Evolutionary conservation across 495 filamentous ascomycete species (phyloP), one percentile per base, ranked within the genome.

Genomic region (Opeltia flavorubescens): DNA sequence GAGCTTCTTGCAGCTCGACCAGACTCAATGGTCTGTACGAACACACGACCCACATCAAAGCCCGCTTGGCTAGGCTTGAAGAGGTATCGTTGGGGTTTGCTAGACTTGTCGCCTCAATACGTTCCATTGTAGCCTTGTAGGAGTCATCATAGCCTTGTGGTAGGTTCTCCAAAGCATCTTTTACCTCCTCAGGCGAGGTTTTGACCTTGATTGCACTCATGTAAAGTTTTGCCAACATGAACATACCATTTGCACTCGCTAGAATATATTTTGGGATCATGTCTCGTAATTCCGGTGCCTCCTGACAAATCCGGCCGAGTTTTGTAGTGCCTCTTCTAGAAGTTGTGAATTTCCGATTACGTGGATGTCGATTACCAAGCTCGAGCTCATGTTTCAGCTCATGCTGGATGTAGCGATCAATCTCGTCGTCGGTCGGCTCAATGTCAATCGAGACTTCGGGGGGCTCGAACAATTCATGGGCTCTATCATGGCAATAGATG

Each of bases 171-270:
- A 59, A 21, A 0, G 54, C 46, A 4, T 29, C 17, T 1, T 44
- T 40, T 24, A 62, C 49, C 13, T 58, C 51, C 26, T 26, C 47
- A 27, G 30, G 27, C 4, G 21, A 55, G 13, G 26, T 25, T 27
- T 55, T 44, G 30, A 33, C 35, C 8, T 43, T 47, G 18, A 62
- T 36, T 1, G 53, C 42, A 28, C 47, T 38, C 23, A 55, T 40
- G 43, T 57, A 59, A 24, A 57, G 47, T 18, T 51, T 53, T 4
- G 58, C 59, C 21, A 58, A 35, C 17, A 54, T 31, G 41, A 60
- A 62, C 33, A 44, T 59, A n/a, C 53, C 50, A 8, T 55, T 31
- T 1, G 52, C 49, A 18, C 54, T 55, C 2, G 17, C 28, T 31
- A 54, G 48, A 21, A 62, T 52, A n/a, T 50, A 27, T 1, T 24